Evolutionary conservation across 1,284 basidiomycete genomes (phyloP), one percentile per base, ranked within the genome.

Genomic region (Coriolopsis trogii): DNA sequence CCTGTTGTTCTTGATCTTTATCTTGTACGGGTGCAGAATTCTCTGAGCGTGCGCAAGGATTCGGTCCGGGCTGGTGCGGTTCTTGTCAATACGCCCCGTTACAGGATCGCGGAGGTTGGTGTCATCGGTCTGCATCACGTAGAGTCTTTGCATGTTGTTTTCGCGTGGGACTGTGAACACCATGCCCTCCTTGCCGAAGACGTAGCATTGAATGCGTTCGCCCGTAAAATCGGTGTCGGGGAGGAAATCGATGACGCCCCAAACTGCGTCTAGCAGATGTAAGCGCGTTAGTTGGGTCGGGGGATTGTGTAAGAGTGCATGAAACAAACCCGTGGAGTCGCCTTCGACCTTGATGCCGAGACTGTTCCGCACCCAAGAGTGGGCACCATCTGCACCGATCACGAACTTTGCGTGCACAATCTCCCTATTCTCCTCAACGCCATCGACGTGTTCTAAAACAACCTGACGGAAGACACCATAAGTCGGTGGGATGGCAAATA

Each of bases 191-290:
- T 72, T 70, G 0, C 80, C 82, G 64, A 85, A 82, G 31, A 87
- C 78, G 8, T 81, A 84, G 41, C 77, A 78, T 51, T 75, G 76
- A 57, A 84, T 87, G 28, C 92, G 84, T 53, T 90, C 84, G 67
- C 94, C 91, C 0, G 92, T 91, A 63, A 92, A 89, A 64, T 92
- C 75, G 10, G 88, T 90, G 18, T 81, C 76, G 0, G 85, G 85
- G 23, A 82, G 61, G 49, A 85, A 75, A 67, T 91, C 89, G 20
- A 90, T 71, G 9, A 91, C 89, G n/a, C 89, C 89, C 89, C 89
- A 92, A 21, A 90, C 78, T 57, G 79, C 86, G 49, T 91, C 83
- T 72, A 46, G 15, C 16, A 16, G 13, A 26, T n/a, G n/a, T n/a
- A n/a, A n/a, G n/a, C n/a, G n/a, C 3, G 48, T 28, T 21, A 21